Evolutionary conservation across 2,329 filamentous ascomycete genomes (phyloP), one percentile per base, ranked within the genome.

Genomic region (Trichoderma guizhouense): DNA sequence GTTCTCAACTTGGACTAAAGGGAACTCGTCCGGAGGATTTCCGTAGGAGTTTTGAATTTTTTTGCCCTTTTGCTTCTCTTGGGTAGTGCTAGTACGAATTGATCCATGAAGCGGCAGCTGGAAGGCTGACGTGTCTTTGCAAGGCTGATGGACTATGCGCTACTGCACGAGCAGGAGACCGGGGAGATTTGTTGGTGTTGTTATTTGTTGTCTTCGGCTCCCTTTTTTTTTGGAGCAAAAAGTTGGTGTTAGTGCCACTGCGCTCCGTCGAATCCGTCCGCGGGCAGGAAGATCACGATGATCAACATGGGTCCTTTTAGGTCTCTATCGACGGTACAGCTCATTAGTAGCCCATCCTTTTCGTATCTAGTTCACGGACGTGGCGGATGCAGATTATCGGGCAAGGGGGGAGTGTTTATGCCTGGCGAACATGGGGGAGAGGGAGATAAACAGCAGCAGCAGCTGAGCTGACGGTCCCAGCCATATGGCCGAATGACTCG

Each of bases 51-150:
- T 28, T 30, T 36, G 30, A 5, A 5, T 8, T 12, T 11, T 21
- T 34, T 34, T 30, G 21, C 18, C 24, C 21, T 26, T 39, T 62
- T 28, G 21, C 21, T 39, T 43, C 34, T 43, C 9, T n/a, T 64
- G 58, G 26, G 26, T 15, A 51, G 66, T 18, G 18, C 47, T 36
- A 15, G 47, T 57, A 30, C n/a, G 12, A 21, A n/a, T 18, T n/a
- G 12, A 58, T 43, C 18, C 26, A 39, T 39, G 53, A 24, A 68
- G 34, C 21, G 53, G 32, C 61, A 63, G 39, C 61, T 28, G 36
- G 26, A 61, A 51, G 66, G 66, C 66, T 69, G 66, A 69, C 66
- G 66, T 69, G 66, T 69, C 57, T 21, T 61, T 32, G 55, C 66
- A 69, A 69, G 66, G 66, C 66, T 61, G 66, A 69, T 69, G 66